Evolutionary conservation across 1,284 basidiomycete species (phyloP), one percentile per base, ranked within the genome.

Genomic region (Fistulinella staudtii): DNA sequence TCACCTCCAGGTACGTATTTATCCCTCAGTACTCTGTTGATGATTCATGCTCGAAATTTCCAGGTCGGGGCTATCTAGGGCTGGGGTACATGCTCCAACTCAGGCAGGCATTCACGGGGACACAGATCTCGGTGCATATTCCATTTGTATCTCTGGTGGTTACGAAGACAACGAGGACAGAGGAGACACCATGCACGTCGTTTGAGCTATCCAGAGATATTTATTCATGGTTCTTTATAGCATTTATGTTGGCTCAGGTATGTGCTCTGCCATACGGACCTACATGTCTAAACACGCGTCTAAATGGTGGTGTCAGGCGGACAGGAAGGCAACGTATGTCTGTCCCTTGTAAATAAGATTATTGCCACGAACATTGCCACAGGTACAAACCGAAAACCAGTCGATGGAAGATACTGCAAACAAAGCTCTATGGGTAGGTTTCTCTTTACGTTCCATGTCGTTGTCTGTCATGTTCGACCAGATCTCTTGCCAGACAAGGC

Each of bases 151-250:
- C 8, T 71, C 70, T 8, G 65, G 58, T 3, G 64, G 64, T 8
- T 75, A 75, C 40, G 65, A 68, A 31, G 73, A 75, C 46, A 64
- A 75, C 40, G 65, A 68, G 31, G 73, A 75, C 46, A 10, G 45
- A 0, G 73, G 73, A 4, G 59, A 71, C 1, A 57, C 11, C 23
- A 66, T 75, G 72, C 73, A 51, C 29, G 69, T 47, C 20, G 14
- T 11, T 24, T 29, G 15, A 1, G 17, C n/a, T 6, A 14, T 33
- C 21, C 8, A 11, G 3, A 10, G 2, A n/a, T 28, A 28, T 11
- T 13, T 21, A 3, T 34, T 49, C 25, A 45, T 13, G 14, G 25
- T 23, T 25, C 3, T 13, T 37, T 14, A 4, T 30, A 75, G 74
- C 41, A 56, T 33, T 7, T 75, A 75, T 41, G 70, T 71, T n/a